phyloP scores from a whole-genome alignment of 257 asterid species.

The Nemophila menziesii region DNA sequence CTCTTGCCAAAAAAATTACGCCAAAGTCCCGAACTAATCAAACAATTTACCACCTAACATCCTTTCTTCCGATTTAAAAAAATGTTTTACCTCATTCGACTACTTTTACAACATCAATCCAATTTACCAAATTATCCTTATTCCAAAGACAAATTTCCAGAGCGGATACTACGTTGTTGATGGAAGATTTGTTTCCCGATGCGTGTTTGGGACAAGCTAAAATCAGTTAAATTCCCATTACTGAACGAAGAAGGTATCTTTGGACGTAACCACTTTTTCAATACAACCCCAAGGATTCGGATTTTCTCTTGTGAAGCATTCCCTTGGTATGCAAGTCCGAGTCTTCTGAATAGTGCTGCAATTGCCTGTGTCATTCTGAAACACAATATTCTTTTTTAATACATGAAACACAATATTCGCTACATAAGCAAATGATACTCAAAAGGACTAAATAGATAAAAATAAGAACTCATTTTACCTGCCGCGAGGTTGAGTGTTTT shows the following conservation, averaged over 20 bases:
- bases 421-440: neutral
- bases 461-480: no score
- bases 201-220: conserved; percentile 33
- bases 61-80: no score
- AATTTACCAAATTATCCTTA: conserved; percentile 16
- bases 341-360: conserved; percentile 75
- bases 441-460: no score
- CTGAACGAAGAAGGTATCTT: conserved; percentile 43
- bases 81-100: no score
- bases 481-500: conserved; percentile 61
- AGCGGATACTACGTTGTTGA: conserved; percentile 71
- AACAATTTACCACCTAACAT: no score
- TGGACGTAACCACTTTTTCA: conserved; percentile 88
- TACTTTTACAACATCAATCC: no score
- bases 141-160: conserved; percentile 52
- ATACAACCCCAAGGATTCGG: conserved; percentile 56
- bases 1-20: no score
- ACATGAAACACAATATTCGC: no score
- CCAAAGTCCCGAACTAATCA: no score
- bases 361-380: conserved; percentile 74
- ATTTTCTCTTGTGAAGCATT: conserved; percentile 76
- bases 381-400: no score
- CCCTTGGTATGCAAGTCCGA: conserved; percentile 65
- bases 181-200: conserved; percentile 59
- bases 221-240: conserved; percentile 22